Evolutionary conservation across 805 yeast genomes (phyloP), one percentile per base, ranked within the genome.

Genomic region (Candida pseudoglaebosa): DNA sequence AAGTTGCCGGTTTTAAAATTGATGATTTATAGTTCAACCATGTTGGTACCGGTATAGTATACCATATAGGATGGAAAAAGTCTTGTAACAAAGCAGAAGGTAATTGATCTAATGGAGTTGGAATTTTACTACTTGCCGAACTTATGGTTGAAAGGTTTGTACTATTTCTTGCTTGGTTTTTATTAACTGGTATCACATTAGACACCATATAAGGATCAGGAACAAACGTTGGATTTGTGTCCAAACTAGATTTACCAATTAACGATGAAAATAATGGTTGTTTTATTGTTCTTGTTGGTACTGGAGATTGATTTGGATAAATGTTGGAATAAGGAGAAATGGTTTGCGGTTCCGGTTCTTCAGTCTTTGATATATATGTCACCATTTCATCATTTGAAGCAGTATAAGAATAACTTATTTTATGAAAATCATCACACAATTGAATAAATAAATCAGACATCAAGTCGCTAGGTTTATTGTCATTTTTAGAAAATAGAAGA

Each of bases 231-330:
- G 78, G 80, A 44, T 95, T 77, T 32, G 81, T 77, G 55, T 93
- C 98, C 37, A 89, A 61, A 15, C 74, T 65, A 0, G 97, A 86
- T 50, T 78, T 83, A 20, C 76, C 72, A 24, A 77, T 71, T 26
- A 82, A 61, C 0, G 95, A 82, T 4, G 95, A 75, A 55, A 93
- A 91, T 36, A 93, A 67, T 10, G 96, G 95, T 20, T 77, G 71
- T 29, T 82, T 88, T 30, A 75, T 75, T 14, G 76, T 75, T 3
- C 84, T 78, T 3, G 39, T 24, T 13, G 38, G 35, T 35, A 47
- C 48, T 5, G 50, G 54, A 18, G 50, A 47, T 19, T 49, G 52
- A 17, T 40, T 34, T 33, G 45, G 54, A 21, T 24, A 82, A 3
- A 42, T 72, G 75, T 44, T 75, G 24, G 48, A 46, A 46, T 49